These are phyloP conservation scores for Cronartium ribicola DNA, from an alignment of 1,284 basidiomycete species.

Conservation along the genomic window DNA sequence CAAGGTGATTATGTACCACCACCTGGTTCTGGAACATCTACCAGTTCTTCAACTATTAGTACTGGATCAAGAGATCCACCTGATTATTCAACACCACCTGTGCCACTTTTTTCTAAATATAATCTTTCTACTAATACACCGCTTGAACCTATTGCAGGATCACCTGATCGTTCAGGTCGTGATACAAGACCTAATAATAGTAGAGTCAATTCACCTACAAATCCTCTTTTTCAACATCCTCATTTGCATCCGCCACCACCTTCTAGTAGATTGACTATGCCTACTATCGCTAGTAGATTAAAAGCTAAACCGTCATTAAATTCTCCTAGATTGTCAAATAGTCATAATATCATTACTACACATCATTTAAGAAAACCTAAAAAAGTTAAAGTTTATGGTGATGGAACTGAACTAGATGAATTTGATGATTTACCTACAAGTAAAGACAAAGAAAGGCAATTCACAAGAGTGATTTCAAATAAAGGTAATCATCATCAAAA, in stretches of 20 bases:
- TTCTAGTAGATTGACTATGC: constrained; percentile 38
- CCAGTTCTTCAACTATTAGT: not conserved
- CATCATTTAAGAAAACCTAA: constrained; percentile 58
- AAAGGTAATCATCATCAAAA: not conserved
- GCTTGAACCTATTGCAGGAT: constrained; percentile 26
- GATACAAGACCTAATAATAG: constrained; percentile 2
- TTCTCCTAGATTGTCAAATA: constrained; percentile 11
- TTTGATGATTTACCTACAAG: constrained; percentile 86
- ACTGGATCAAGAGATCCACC: not conserved
- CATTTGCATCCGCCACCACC: not conserved
- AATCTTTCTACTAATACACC: constrained; percentile 15
- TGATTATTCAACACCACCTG: constrained; percentile 9
- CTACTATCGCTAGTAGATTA: constrained; percentile 36
- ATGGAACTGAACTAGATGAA: constrained; percentile 85
- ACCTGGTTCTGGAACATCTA: not conserved
- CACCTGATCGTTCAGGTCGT: constrained; percentile 9
- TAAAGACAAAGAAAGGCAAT: constrained; percentile 69
- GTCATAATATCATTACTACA: constrained; percentile 1
- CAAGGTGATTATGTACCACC: constrained; percentile 14
- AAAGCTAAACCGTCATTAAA: constrained; percentile 41
- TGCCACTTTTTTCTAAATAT: constrained; percentile 6
- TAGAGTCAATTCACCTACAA: constrained; percentile 16
- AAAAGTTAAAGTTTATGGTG: constrained; percentile 69
- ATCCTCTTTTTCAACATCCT: not conserved
- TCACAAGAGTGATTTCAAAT: constrained; percentile 16